Conservation (phyloP, 257 asterid genomes). For the Gentiana dahurica region DNA sequence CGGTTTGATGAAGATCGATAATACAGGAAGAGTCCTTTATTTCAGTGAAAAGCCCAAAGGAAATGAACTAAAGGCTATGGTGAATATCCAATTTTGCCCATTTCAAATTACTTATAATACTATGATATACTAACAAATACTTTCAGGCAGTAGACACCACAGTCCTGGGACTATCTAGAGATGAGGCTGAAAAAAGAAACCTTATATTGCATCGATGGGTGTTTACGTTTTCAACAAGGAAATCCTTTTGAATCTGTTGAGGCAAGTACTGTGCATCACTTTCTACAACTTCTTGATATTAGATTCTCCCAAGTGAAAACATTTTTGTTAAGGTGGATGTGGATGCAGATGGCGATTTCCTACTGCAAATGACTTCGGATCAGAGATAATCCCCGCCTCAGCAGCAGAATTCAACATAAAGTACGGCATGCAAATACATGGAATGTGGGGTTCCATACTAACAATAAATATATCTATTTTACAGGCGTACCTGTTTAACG, state of each 20-base stretch:
- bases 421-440: too few relatives aligned
- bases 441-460: too few relatives aligned
- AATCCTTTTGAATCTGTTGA: constrained; percentile 74
- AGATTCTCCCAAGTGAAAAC: constrained; percentile 7
- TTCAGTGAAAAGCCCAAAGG: constrained; percentile 89
- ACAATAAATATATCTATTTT: constrained; percentile 5
- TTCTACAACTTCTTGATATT: background rate
- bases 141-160: constrained; percentile 91
- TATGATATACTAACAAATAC: constrained; percentile 9
- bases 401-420: constrained; percentile 57
- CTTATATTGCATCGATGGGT: constrained; percentile 98
- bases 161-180: constrained; percentile 74
- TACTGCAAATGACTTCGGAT: constrained; percentile 92
- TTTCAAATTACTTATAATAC: constrained; percentile 1
- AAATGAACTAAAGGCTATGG: constrained; percentile 80
- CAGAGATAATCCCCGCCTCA: constrained; percentile 96
- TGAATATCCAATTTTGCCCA: constrained; percentile 20
- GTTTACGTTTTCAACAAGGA: constrained; percentile 95
- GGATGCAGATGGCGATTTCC: constrained; percentile 88
- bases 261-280: constrained; percentile 27
- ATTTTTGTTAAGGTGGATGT: constrained; percentile 8
- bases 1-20: too few relatives aligned
- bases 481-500: constrained; percentile 88
- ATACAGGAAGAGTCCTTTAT: constrained; percentile 53
- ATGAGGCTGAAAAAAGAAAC: constrained; percentile 83